Conservation (phyloP, 2,329 filamentous ascomycete genomes). For the Hirsutella rhossiliensis region DNA sequence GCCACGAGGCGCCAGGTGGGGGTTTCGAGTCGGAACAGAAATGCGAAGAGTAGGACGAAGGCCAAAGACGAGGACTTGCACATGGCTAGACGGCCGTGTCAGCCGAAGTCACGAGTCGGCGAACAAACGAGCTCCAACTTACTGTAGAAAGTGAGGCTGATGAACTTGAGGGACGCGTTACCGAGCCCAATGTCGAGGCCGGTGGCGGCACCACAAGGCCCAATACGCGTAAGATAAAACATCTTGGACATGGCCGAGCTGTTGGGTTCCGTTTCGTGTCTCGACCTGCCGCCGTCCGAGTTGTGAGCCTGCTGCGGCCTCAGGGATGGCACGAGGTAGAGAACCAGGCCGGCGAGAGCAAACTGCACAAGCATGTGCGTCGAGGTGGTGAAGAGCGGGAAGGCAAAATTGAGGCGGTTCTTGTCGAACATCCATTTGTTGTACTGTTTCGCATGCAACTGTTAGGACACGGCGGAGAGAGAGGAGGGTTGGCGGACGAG, state of each 20-base stretch:
- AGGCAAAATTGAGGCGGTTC: constrained; percentile 76
- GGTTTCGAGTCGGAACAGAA: constrained; percentile 80
- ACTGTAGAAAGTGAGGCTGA: constrained; percentile 94
- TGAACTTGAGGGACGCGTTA: constrained; percentile 92
- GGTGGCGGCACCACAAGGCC: constrained; percentile 83
- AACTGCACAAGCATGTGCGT: constrained; percentile 97
- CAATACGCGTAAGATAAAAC: constrained; percentile 87
- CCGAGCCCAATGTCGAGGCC: constrained; percentile 92
- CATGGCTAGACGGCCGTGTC: constrained; percentile 52
- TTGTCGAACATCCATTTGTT: constrained; percentile 99
- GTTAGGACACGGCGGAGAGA: background rate
- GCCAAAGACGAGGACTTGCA: constrained; percentile 95
- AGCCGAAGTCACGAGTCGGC: constrained; percentile 4
- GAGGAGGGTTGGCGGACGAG: background rate
- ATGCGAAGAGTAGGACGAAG: constrained; percentile 91
- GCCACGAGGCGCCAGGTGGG: constrained; percentile 75
- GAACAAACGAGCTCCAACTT: constrained; percentile 18
- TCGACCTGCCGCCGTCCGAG: constrained; percentile 36
- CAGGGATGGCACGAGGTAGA: constrained; percentile 72
- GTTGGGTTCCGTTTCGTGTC: constrained; percentile 40
- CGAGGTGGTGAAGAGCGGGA: constrained; percentile 88
- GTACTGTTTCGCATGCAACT: constrained; percentile 44
- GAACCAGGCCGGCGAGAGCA: constrained; percentile 59
- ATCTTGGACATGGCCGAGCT: constrained; percentile 66
- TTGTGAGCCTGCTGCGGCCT: constrained; percentile 48